A percentile compares a stretch with the other conserved stretches of the same genome.
These are phyloP conservation scores for Mimosa bimucronata DNA, from an alignment of 306 rosid species.

Conservation along the genomic window DNA sequence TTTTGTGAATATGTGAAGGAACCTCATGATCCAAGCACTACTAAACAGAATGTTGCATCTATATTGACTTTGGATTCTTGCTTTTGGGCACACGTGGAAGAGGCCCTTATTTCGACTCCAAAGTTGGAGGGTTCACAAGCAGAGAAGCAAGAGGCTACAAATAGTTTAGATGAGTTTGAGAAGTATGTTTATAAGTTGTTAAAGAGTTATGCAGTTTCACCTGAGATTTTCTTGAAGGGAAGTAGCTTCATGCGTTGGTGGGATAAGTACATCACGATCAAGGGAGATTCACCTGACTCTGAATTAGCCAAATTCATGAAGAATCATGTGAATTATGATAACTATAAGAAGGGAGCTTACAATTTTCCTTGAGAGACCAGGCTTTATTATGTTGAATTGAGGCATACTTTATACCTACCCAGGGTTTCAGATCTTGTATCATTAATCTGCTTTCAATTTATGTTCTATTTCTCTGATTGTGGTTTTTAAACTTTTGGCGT, in stretches of 20 bases:
- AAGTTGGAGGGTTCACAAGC: neutral
- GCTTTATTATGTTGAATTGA: too few relatives aligned
- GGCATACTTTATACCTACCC: too few relatives aligned
- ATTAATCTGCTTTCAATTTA: too few relatives aligned
- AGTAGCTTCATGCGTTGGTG: constrained; percentile 78
- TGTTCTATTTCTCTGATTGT: too few relatives aligned
- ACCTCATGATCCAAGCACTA: too few relatives aligned
- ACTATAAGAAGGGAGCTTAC: too few relatives aligned
- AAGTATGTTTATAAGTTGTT: constrained; percentile 44
- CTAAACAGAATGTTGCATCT: neutral
- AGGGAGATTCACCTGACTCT: too few relatives aligned
- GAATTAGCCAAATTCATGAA: too few relatives aligned
- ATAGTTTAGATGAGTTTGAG: constrained; percentile 50
- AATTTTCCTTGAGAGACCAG: too few relatives aligned
- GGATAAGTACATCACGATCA: constrained; percentile 9
- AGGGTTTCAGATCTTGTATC: too few relatives aligned
- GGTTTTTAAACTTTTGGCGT: too few relatives aligned
- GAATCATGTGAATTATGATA: too few relatives aligned
- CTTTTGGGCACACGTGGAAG: neutral
- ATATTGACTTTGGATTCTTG: neutral
- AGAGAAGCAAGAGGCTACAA: constrained; percentile 23
- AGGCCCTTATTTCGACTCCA: neutral
- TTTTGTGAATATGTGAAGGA: constrained; percentile 21
- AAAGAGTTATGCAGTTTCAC: constrained; percentile 47
- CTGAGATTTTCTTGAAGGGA: constrained; percentile 58